phyloP scores from a whole-genome alignment of 2,329 filamentous ascomycete species.

The Zymoseptoria brevis region DNA sequence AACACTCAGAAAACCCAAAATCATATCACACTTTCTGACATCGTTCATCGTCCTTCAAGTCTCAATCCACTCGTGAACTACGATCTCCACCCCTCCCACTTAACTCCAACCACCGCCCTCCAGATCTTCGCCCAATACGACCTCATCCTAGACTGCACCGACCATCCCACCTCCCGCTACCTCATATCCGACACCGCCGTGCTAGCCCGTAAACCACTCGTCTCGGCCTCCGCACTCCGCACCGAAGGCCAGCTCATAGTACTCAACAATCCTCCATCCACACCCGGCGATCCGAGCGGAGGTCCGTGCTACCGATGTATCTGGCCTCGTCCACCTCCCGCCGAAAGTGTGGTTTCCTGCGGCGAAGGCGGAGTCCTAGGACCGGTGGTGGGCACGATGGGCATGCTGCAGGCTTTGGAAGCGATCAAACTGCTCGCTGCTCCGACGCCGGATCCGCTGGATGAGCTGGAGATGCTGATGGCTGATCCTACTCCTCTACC shows the following conservation, averaged over 20 bases:
- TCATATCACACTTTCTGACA: slow-evolving; percentile 1
- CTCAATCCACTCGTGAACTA: slow-evolving; percentile 67
- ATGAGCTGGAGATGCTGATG: slow-evolving; percentile 9
- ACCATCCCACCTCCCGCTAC: slow-evolving; percentile 85
- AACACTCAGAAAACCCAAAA: neutral
- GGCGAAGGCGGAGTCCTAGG: slow-evolving; percentile 90
- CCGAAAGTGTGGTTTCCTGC: slow-evolving; percentile 74
- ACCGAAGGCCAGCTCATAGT: slow-evolving; percentile 86
- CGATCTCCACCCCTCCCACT: slow-evolving; percentile 52
- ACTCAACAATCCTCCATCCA: slow-evolving; percentile 68
- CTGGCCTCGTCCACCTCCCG: slow-evolving; percentile 79
- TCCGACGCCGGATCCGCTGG: slow-evolving; percentile 9
- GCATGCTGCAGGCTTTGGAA: slow-evolving; percentile 82
- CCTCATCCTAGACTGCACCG: slow-evolving; percentile 86
- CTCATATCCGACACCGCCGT: slow-evolving; percentile 87
- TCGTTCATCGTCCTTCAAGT: slow-evolving; percentile 32
- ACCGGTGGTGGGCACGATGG: slow-evolving; percentile 88
- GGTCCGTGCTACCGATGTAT: slow-evolving; percentile 92
- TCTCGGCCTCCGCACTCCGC: slow-evolving; percentile 82
- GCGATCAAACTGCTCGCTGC: slow-evolving; percentile 69
- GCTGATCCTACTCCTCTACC: slow-evolving; percentile 7
- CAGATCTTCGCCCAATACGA: slow-evolving; percentile 65
- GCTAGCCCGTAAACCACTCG: slow-evolving; percentile 65
- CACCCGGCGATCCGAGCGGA: slow-evolving; percentile 49
- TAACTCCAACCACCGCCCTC: slow-evolving; percentile 61